phyloP scores from a whole-genome alignment of 2,329 filamentous ascomycete genomes.

The Aureobasidium sp. region DNA sequence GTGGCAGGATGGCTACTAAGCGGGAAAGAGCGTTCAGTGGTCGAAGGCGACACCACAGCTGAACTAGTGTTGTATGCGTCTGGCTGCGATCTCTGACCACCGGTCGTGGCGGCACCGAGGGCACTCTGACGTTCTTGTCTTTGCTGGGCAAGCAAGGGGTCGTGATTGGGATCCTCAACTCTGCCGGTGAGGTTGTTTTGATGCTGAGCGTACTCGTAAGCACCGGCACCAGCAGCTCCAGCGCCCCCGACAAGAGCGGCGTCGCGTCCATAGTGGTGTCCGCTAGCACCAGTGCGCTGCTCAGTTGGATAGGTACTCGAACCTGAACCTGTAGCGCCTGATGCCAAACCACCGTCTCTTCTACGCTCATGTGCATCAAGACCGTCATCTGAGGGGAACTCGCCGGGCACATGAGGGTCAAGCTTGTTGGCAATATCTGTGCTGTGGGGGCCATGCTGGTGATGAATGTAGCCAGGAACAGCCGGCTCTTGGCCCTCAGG shows the following conservation, averaged over 20 bases:
- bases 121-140: conserved; percentile 16
- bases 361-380: conserved; percentile 18
- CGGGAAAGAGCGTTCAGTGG: conserved; percentile 2
- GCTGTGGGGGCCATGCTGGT: conserved; percentile 26
- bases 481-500: conserved; percentile 12
- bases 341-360: not conserved
- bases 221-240: conserved; percentile 21
- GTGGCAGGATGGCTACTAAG: conserved; percentile 1
- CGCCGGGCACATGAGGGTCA: conserved; percentile 31
- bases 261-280: conserved; percentile 24
- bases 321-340: not conserved
- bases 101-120: not conserved
- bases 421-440: conserved; percentile 28
- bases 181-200: conserved; percentile 18
- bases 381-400: conserved; percentile 24
- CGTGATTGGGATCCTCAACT: conserved; percentile 20
- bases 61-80: not conserved
- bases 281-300: not conserved
- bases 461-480: conserved; percentile 11
- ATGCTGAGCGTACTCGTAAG: conserved; percentile 28
- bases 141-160: not conserved
- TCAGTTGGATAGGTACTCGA: conserved; percentile 18
- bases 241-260: conserved; percentile 22
- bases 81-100: not conserved
- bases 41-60: not conserved